Evolutionary conservation across 495 filamentous ascomycete species (phyloP).

Genomic region (Bacidia gigantensis): DNA sequence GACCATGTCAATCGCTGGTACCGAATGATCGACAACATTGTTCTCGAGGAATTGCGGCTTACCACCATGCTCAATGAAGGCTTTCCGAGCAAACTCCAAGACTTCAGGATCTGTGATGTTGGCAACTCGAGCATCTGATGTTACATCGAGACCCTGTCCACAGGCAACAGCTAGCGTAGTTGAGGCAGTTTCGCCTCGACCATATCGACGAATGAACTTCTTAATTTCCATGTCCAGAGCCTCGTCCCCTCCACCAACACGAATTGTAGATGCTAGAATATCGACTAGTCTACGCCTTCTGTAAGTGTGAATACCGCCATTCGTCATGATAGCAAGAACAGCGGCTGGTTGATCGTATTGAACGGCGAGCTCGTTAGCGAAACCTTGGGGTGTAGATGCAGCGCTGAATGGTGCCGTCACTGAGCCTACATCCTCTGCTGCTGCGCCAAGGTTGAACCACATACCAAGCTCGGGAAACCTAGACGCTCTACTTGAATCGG

Average conservation of each 20-base stretch:
- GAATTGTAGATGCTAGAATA: slow-evolving; percentile 72
- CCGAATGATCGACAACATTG: slow-evolving; percentile 44
- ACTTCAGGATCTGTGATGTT: slow-evolving; percentile 68
- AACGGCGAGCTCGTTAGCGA: slow-evolving; percentile 87
- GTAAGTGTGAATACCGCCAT: slow-evolving; percentile 72
- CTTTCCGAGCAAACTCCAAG: slow-evolving; percentile 66
- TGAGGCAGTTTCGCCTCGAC: slow-evolving; percentile 70
- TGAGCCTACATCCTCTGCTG: slow-evolving; percentile 61
- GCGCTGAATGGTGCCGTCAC: slow-evolving; percentile 58
- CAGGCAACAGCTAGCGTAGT: slow-evolving; percentile 94
- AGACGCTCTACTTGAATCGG: slow-evolving; percentile 36
- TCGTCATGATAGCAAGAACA: slow-evolving; percentile 84
- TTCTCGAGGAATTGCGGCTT: slow-evolving; percentile 66
- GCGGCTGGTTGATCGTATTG: slow-evolving; percentile 73
- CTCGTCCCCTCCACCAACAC: slow-evolving; percentile 59
- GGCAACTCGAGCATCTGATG: slow-evolving; percentile 51
- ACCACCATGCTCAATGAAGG: slow-evolving; percentile 82
- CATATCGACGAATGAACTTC: slow-evolving; percentile 71
- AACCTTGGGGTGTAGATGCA: slow-evolving; percentile 55
- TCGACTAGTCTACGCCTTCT: slow-evolving; percentile 77
- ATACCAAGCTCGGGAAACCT: slow-evolving; percentile 55
- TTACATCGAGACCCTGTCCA: slow-evolving; percentile 71
- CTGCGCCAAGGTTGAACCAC: slow-evolving; percentile 57
- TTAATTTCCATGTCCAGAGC: slow-evolving; percentile 65
- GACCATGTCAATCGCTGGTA: slow-evolving; percentile 58